Evolutionary conservation across 176 grass and related monocot species (phyloP), one percentile per base, ranked within the genome.

Genomic region (Musa acuminata): DNA sequence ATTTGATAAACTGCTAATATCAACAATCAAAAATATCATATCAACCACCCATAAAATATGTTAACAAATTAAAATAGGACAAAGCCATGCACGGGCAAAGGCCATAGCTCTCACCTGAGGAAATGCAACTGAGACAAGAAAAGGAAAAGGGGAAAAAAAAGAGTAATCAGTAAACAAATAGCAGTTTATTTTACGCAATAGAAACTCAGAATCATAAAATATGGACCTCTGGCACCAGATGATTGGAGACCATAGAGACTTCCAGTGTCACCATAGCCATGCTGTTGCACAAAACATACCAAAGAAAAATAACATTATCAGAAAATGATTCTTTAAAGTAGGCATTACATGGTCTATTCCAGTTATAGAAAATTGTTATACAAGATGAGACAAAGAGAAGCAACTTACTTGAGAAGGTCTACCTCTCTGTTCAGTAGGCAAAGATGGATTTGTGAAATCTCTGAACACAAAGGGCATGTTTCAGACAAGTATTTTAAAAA

Each of bases 401-500:
- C 17, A 69, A 68, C 29, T 72, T 19, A 99, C 95, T 84, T 94
- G 91, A 78, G 90, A 83, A 22, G 81, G 55, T 70, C 86, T 99
- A 62, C 80, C 72, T 75, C 88, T 83, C 71, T 99, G 86, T 90
- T 94, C 95, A 27, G 89, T 87, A 67, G 95, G 95, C 78, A 99
- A 85, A 59, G 88, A 87, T 53, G 91, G 91, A 81, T 99, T 99
- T 63, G 91, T 99, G 81, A 94, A 99, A 87, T 99, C 95, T 86
- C 91, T 99, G 86, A 79, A 82, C 9, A 75, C 23, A 9, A 13
- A 74, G 24, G 58, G 1, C 10, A 48, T 11, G 12, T 58, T 1
- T 74, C 53, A 43, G 72, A 43, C 35, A 43, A 27, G 1, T 27
- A 27, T 35, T 74, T 4, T 2, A 19, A 55, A 74, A 20, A 10